These are phyloP conservation scores for Tylopilus subfusipes DNA, from an alignment of 768 basidiomycete genomes.

Conservation along the genomic window DNA sequence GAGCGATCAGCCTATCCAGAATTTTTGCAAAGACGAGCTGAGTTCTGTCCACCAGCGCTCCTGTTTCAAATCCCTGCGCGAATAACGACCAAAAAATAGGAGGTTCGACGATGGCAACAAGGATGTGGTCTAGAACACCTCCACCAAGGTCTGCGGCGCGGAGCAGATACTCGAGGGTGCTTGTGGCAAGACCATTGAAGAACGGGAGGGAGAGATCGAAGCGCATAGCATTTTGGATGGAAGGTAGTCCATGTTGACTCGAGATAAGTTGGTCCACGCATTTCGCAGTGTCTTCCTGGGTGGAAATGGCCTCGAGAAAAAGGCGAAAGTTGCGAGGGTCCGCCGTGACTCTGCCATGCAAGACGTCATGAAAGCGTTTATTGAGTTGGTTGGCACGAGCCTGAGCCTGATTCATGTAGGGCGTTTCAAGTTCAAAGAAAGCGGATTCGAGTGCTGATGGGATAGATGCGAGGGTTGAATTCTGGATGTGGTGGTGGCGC, in stretches of 20 bases:
- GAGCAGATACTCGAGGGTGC: conserved; percentile 39
- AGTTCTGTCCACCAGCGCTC: conserved; percentile 31
- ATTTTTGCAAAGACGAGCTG: conserved; percentile 47
- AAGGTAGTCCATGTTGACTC: conserved; percentile 33
- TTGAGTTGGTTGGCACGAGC: conserved; percentile 28
- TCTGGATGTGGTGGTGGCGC: background rate
- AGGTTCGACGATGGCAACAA: conserved; percentile 46
- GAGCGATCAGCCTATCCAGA: conserved; percentile 43
- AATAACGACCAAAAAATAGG: conserved; percentile 49
- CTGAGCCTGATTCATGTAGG: conserved; percentile 16
- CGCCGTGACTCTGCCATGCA: conserved; percentile 30
- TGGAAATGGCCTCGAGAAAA: conserved; percentile 48
- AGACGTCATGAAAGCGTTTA: conserved; percentile 34
- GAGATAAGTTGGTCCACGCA: conserved; percentile 39
- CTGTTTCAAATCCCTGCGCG: conserved; percentile 31
- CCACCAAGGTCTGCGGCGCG: conserved; percentile 43
- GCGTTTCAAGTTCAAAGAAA: background rate
- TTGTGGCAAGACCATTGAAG: conserved; percentile 41
- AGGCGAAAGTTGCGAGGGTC: conserved; percentile 20
- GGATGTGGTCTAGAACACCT: conserved; percentile 38
- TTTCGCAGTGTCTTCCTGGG: conserved; percentile 36
- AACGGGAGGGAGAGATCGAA: conserved; percentile 38
- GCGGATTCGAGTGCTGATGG: background rate
- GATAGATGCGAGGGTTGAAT: background rate
- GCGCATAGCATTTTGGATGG: conserved; percentile 44